These are phyloP conservation scores for Candida frijolesensis DNA, from an alignment of 1,139 yeast species.

Conservation along the genomic window DNA sequence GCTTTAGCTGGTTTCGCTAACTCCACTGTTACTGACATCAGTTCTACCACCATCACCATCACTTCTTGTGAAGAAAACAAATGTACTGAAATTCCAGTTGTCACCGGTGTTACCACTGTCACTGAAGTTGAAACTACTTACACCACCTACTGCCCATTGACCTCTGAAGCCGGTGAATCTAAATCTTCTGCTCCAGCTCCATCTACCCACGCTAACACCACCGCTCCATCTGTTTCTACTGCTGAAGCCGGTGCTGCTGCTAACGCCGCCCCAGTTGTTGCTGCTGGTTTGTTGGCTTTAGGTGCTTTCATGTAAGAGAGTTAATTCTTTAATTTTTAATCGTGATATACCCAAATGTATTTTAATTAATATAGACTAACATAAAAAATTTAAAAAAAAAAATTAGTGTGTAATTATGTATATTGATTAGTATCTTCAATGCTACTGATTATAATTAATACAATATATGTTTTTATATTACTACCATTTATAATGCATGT, in stretches of 20 bases:
- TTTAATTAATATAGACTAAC: neutral
- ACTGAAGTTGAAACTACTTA: slow-evolving; percentile 29
- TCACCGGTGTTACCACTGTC: slow-evolving; percentile 37
- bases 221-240: slow-evolving; percentile 23
- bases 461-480: slow-evolving; percentile 1
- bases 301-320: slow-evolving; percentile 15
- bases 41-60: slow-evolving; percentile 42
- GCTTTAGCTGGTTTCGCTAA: slow-evolving; percentile 17
- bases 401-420: neutral
- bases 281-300: slow-evolving; percentile 23
- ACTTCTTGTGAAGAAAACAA: slow-evolving; percentile 46
- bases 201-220: slow-evolving; percentile 22
- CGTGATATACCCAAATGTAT: slow-evolving; percentile 7
- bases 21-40: slow-evolving; percentile 32
- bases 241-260: slow-evolving; percentile 18
- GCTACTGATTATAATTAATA: slow-evolving; percentile 1
- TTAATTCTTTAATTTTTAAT: neutral
- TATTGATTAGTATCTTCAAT: neutral
- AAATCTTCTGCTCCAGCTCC: slow-evolving; percentile 18
- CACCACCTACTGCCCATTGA: slow-evolving; percentile 37
- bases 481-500: neutral
- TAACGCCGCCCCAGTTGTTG: slow-evolving; percentile 21
- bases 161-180: slow-evolving; percentile 8
- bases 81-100: slow-evolving; percentile 32
- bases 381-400: neutral